Evolutionary conservation across 352 stramenopile genomes (phyloP).

Genomic region (Pythium rishiriense): DNA sequence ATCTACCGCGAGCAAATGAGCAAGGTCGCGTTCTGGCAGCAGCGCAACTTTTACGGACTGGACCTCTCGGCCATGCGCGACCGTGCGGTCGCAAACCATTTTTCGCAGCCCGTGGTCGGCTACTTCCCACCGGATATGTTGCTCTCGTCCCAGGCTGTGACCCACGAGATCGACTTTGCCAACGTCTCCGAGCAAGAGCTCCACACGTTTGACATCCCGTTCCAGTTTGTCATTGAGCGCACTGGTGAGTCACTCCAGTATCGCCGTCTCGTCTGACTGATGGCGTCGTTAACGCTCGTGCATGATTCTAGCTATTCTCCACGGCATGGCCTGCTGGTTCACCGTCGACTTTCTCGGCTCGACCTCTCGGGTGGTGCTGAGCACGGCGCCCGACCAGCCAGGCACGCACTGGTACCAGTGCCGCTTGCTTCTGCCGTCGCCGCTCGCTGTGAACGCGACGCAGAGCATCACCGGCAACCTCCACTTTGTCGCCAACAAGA

Average conservation of each 20-base stretch:
- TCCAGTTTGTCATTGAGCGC: conserved; percentile 84
- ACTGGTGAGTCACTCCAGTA: conserved; percentile 44
- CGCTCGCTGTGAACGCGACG: conserved; percentile 90
- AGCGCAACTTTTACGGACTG: conserved; percentile 96
- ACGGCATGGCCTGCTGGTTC: conserved; percentile 99
- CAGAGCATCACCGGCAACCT: conserved; percentile 90
- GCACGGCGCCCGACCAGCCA: conserved; percentile 70
- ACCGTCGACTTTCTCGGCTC: conserved; percentile 96
- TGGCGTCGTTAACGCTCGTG: too few species aligned
- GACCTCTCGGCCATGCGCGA: conserved; percentile 93
- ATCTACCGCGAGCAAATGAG: conserved; percentile 92
- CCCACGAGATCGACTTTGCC: conserved; percentile 88
- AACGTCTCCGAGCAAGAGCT: conserved; percentile 77
- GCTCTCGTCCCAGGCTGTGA: conserved; percentile 50
- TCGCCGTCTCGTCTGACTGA: too few species aligned
- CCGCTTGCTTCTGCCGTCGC: conserved; percentile 86
- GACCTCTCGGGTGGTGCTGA: conserved; percentile 78
- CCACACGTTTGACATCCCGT: conserved; percentile 90
- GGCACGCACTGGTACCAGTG: conserved; percentile 94
- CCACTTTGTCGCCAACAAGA: conserved; percentile 93
- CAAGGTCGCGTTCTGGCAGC: conserved; percentile 95
- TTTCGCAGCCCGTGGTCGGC: conserved; percentile 94
- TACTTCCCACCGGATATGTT: conserved; percentile 89
- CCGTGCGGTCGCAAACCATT: conserved; percentile 97
- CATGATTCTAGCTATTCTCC: conserved; percentile 76